Conservation (phyloP, 139 green algal genomes). For the Auxenochlorella pyrenoidosa region DNA sequence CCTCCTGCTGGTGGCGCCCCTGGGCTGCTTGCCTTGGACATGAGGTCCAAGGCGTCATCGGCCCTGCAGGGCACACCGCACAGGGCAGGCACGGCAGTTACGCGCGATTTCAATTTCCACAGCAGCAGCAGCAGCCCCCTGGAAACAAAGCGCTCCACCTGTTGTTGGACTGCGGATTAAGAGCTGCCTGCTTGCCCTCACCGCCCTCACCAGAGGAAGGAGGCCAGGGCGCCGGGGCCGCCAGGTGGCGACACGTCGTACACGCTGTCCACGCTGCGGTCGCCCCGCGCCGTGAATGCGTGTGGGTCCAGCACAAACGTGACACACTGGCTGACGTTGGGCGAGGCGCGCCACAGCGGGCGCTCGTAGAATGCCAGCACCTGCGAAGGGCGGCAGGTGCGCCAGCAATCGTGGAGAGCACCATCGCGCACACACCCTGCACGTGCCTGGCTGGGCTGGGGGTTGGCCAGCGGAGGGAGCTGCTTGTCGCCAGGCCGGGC, state of each 20-base stretch:
- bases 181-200: no score
- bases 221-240: conserved; percentile 5
- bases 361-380: conserved; percentile 6
- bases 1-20: background rate
- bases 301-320: conserved; percentile 22
- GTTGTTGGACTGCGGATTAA: no score
- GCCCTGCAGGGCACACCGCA: background rate
- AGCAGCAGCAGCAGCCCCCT: no score
- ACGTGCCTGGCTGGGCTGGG: background rate
- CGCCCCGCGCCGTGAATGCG: background rate
- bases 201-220: conserved; percentile 1
- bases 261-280: conserved; percentile 2
- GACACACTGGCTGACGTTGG: background rate
- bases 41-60: conserved; percentile 1
- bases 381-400: background rate
- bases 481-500: no score
- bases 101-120: no score
- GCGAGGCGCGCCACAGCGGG: background rate
- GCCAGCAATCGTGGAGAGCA: background rate
- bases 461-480: no score
- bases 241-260: conserved; percentile 14
- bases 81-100: no score
- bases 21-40: background rate
- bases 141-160: no score
- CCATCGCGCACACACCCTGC: background rate